Evolutionary conservation across 169 alveolate species (phyloP).

Genomic region (Plasmodium coatneyi): DNA sequence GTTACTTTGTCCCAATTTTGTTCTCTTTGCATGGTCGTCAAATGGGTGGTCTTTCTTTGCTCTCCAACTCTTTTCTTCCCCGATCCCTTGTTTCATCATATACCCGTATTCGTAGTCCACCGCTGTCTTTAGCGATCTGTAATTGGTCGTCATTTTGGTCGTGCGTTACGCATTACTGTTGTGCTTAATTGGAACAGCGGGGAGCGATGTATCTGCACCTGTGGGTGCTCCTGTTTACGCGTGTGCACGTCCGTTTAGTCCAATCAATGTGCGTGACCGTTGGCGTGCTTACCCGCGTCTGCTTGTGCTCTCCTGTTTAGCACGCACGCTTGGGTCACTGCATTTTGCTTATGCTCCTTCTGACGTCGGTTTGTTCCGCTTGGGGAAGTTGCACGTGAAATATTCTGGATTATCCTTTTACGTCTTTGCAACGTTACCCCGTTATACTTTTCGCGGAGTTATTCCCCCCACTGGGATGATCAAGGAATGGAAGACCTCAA

Average conservation of each 20-base stretch:
- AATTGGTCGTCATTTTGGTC: constrained; percentile 13
- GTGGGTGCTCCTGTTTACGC: not conserved
- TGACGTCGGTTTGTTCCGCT: not conserved
- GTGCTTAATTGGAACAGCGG: not conserved
- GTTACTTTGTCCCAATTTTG: constrained; percentile 6
- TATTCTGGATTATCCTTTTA: not conserved
- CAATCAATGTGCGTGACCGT: not conserved
- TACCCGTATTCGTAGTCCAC: constrained; percentile 3
- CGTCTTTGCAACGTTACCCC: not conserved
- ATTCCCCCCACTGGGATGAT: not conserved
- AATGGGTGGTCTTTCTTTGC: not conserved
- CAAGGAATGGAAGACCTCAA: not conserved
- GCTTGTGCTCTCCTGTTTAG: not conserved
- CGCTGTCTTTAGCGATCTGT: not conserved
- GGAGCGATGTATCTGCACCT: not conserved
- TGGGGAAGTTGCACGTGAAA: not conserved
- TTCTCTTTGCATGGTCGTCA: not conserved
- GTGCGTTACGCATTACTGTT: not conserved
- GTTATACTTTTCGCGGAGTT: not conserved
- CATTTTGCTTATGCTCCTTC: not conserved
- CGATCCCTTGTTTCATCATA: not conserved
- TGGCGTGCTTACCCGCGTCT: not conserved
- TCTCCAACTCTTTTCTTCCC: not conserved
- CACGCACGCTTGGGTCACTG: not conserved
- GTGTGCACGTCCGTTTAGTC: not conserved